These are phyloP conservation scores for Botrytis fragariae DNA, from an alignment of 2,329 filamentous ascomycete genomes.

Conservation along the genomic window DNA sequence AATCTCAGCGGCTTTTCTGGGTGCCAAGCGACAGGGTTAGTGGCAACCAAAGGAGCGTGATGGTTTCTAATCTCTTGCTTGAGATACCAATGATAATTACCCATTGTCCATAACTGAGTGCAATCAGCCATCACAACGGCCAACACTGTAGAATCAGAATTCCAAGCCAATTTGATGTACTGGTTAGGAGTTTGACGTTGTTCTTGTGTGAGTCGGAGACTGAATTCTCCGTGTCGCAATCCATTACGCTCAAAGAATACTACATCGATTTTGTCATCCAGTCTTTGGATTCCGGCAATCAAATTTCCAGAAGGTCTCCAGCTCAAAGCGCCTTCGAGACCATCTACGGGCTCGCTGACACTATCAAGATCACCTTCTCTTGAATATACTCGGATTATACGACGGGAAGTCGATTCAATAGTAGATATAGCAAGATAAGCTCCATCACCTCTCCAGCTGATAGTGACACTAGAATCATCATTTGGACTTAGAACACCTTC, in stretches of 20 bases:
- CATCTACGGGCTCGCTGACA: conserved; percentile 91
- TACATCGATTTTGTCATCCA: conserved; percentile 69
- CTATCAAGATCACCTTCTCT: conserved; percentile 88
- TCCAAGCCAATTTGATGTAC: conserved; percentile 75
- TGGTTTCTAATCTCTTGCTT: conserved; percentile 75
- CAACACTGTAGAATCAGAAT: conserved; percentile 85
- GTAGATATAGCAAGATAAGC: conserved; percentile 85
- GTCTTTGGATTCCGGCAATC: conserved; percentile 78
- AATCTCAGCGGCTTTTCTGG: conserved; percentile 77
- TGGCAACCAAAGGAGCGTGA: conserved; percentile 39
- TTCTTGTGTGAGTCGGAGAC: conserved; percentile 64
- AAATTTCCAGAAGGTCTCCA: conserved; percentile 92
- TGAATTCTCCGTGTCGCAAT: conserved; percentile 92
- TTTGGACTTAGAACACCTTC: conserved; percentile 70
- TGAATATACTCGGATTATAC: conserved; percentile 85
- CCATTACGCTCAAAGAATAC: conserved; percentile 97
- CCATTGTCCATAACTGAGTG: conserved; percentile 93
- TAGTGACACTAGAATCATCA: conserved; percentile 70
- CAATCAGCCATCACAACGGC: conserved; percentile 73
- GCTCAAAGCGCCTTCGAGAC: conserved; percentile 80
- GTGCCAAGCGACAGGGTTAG: conserved; percentile 62
- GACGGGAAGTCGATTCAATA: conserved; percentile 64
- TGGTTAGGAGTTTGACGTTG: conserved; percentile 54
- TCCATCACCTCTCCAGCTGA: conserved; percentile 94
- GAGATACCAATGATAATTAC: conserved; percentile 97